Evolutionary conservation across 2,329 filamentous ascomycete species (phyloP), one percentile per base, ranked within the genome.

Genomic region (Fusarium equiseti): DNA sequence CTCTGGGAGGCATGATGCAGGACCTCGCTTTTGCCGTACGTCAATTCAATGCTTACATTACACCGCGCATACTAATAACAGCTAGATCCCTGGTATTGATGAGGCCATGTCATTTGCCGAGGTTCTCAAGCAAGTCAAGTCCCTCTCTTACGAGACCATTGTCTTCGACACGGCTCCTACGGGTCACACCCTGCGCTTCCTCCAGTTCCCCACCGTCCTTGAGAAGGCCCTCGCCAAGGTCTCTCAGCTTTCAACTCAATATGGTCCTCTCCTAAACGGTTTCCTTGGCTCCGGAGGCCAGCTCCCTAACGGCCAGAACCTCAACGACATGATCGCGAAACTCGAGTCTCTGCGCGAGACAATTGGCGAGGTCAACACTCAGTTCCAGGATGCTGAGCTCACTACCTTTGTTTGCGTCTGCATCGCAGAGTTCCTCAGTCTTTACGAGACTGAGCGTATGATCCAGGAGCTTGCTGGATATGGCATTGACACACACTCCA

Each of bases 91-190:
- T 20, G 96, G 96, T 83, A 97, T 99, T 69, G 96, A 99, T 80
- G 96, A 99, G 83, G 96, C 96, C 81, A 99, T 99, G 96, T 98
- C 95, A 61, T 99, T 99, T 79, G 96, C 96, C 80, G 96, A 99
- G 85, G 96, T 99, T 71, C 88, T 99, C 77, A 99, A 99, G 83
- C 96, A 99, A 83, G 96, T 99, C 84, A 98, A 98, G 84, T 97
- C 94, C 43, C 92, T 98, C 79, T 97, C 94, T 52, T 99, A 99
- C 88, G 96, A 98, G 82, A 94, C 95, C 77, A 98, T 99, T 84
- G 93, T 99, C 81, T 99, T 99, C 88, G 96, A 99, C 82, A 99
- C 96, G 35, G 96, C 96, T 6, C 96, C 96, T 18, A 99, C 96
- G 18, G 96, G 96, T 74, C 96, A 99, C 87, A 99, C 96, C 3